A percentile compares a stretch with the other conserved stretches of the same genome.
These are phyloP conservation scores for Eimeria falciformis DNA, from an alignment of 169 alveolate genomes.

Conservation along the genomic window DNA sequence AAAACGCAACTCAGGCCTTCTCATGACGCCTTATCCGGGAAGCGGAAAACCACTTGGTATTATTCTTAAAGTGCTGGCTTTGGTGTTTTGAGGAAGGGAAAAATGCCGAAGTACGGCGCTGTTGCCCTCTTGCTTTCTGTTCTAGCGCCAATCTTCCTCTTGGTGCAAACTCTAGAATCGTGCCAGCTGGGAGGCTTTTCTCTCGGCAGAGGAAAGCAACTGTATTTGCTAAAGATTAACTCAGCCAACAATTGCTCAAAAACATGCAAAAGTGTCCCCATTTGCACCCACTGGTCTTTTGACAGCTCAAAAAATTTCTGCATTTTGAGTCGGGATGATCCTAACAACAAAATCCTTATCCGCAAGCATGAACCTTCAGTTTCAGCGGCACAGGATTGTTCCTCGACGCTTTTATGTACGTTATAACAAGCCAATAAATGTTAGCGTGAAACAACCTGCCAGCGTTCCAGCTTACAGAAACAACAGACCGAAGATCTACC, in stretches of 20 bases:
- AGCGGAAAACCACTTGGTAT: background rate
- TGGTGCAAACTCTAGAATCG: conserved; percentile 10
- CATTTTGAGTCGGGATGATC: conserved; percentile 10
- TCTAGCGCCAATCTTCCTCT: background rate
- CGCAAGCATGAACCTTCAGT: conserved; percentile 40
- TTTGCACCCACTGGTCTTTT: conserved; percentile 62
- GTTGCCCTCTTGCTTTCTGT: background rate
- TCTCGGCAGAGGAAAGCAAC: conserved; percentile 45
- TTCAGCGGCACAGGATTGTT: conserved; percentile 39
- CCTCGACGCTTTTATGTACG: conserved; percentile 33
- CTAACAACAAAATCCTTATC: background rate
- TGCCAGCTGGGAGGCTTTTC: conserved; percentile 46
- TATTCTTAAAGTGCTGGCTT: background rate
- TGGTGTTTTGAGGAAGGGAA: too few relatives aligned
- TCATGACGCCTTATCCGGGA: too few relatives aligned
- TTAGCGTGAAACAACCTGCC: too few relatives aligned
- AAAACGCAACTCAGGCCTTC: too few relatives aligned
- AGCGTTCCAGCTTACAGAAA: too few relatives aligned
- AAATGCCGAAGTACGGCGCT: background rate
- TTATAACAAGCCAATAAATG: too few relatives aligned
- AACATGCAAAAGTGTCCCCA: background rate
- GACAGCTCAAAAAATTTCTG: conserved; percentile 44
- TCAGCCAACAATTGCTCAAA: conserved; percentile 4
- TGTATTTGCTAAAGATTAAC: conserved; percentile 23
- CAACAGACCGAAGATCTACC: too few relatives aligned